Conservation (phyloP, 805 yeast genomes). For the Saccharomycopsis synnaedendra region DNA sequence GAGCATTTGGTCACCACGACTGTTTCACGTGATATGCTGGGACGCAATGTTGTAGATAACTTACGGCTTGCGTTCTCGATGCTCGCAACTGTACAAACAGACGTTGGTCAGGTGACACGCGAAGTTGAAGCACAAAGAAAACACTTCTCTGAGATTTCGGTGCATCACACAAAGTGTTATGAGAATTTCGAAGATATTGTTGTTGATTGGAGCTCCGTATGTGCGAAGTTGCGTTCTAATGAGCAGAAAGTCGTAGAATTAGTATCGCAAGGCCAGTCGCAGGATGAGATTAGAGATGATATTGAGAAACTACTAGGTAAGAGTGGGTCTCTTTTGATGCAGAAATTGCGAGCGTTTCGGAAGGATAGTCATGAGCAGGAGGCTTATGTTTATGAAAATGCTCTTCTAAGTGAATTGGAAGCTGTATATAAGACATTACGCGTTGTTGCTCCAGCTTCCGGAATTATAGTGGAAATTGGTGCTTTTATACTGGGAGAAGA, state of each 20-base stretch:
- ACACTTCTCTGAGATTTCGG: not conserved
- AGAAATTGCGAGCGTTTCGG: not conserved
- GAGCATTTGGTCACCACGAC: not conserved
- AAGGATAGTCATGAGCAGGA: not conserved
- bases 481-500: not conserved
- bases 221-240: slow-evolving; percentile 1
- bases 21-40: not conserved
- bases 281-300: not conserved
- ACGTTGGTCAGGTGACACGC: not conserved
- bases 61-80: slow-evolving; percentile 8
- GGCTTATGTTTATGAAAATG: not conserved
- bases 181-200: slow-evolving; percentile 1
- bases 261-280: not conserved
- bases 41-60: slow-evolving; percentile 14
- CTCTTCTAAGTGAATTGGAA: slow-evolving; percentile 7
- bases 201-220: slow-evolving; percentile 1
- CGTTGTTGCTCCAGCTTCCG: slow-evolving; percentile 3
- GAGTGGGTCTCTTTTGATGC: not conserved
- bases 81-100: not conserved
- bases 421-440: slow-evolving; percentile 5
- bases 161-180: slow-evolving; percentile 2
- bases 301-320: not conserved
- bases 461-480: not conserved
- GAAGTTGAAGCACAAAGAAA: not conserved
- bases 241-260: slow-evolving; percentile 1